Evolutionary conservation across 2,329 filamentous ascomycete species (phyloP), one percentile per base, ranked within the genome.

Genomic region (Pestalotiopsis sp.): DNA sequence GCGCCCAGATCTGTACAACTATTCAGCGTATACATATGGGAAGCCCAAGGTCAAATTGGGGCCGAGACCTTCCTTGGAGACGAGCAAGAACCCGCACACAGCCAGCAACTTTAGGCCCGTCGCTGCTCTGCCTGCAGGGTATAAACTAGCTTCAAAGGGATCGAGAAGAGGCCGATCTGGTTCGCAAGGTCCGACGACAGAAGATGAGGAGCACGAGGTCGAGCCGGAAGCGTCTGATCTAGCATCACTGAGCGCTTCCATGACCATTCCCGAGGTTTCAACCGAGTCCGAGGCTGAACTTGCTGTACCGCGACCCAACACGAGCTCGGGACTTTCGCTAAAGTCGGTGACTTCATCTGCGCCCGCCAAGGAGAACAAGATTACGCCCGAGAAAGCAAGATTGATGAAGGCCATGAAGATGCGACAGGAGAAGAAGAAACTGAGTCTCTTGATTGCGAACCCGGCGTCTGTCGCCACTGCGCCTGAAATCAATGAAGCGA

Each of bases 331-430:
- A 39, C 77, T 82, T 31, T 81, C 83, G 49, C 77, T 82, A 57
- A 83, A 83, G 69, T 79, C 82, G 39, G 77, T 81, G 38, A 76
- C 83, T 67, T 83, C 84, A 14, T 77, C 86, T 73, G 80, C 78
- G 5, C 64, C 76, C 65, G 71, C 77, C 76, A 75, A 84, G 74
- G 77, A 84, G 72, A 77, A 82, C 79, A 74, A 85, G 78, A 92
- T 97, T 75, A 94, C 93, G 1, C 93, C 93, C 0, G 96, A 99
- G 79, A 98, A 97, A 82, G 90, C 93, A 70, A 88, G 96, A 67
- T 84, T 99, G 71, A 95, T 97, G 93, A 98, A 97, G 82, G 96
- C 96, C 7, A 87, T 98, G 82, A 93, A 98, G 80, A 81, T 98
- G 73, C 88, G 95, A 66, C 96, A 97, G 80, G 94, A 92, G 81